Evolutionary conservation across 345 rosid genomes (phyloP), one percentile per base, ranked within the genome.

Genomic region (Angophora floribunda): DNA sequence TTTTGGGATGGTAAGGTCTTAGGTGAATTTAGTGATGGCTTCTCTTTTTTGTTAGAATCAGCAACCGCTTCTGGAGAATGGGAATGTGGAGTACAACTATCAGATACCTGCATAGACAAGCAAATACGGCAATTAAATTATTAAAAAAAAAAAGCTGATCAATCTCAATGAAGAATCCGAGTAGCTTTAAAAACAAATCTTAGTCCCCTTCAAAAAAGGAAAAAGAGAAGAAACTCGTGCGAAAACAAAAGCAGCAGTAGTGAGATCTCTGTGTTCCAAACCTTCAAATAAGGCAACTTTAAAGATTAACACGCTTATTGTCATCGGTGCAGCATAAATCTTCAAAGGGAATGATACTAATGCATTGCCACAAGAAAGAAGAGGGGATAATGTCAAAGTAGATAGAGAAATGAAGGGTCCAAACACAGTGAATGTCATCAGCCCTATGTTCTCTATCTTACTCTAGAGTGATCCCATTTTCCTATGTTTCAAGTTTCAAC

Each of bases 41-140:
- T 90, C 91, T 90, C 92, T 50, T 89, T 89, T 86, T 87, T 91
- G 84, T 87, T 86, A 63, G 49, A 67, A 85, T 86, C 87, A 86
- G 87, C 90, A 88, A 85, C 86, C 87, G 80, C 91, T 90, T 91
- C 92, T 57, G 93, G 90, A 86, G 92, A 89, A 88, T 88, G 90
- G 82, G 93, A 91, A 79, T 89, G 92, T 44, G 89, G 52, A 41
- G 52, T 67, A 67, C 65, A 85, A 89, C 94, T 91, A 79, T 44
- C 57, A 63, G 82, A 75, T 19, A 75, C 82, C 82, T 75, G 47
- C 82, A 75, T 41, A 75, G 82, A 75, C 28, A 75, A 41, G 24
- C 19, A 24, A 24, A 24, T 59, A 24, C 65, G 10, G 30, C 87
- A 86, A 89, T 90, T 94, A 90, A 86, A 82, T 89, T 82, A 93